Evolutionary conservation across 1,284 basidiomycete genomes (phyloP).

Genomic region (Ceratobasidium sp.): DNA sequence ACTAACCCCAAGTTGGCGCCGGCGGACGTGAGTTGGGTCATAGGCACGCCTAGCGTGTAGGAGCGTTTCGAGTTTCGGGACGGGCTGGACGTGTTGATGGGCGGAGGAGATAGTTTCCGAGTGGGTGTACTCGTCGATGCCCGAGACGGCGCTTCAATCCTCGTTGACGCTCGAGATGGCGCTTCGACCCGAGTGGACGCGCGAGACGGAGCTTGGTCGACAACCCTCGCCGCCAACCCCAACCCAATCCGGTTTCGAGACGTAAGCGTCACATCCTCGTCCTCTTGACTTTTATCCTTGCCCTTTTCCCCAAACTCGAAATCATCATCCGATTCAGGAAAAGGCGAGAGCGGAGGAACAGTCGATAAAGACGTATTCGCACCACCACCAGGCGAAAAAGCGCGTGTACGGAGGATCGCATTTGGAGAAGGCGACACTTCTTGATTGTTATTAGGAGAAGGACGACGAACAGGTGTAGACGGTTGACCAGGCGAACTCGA

Average conservation of each 20-base stretch:
- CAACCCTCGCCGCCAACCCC: background rate
- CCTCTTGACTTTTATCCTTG: conserved; percentile 12
- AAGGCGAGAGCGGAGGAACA: conserved; percentile 39
- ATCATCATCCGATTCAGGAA: conserved; percentile 42
- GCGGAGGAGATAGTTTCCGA: conserved; percentile 14
- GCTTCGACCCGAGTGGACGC: no score
- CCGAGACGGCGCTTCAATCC: background rate
- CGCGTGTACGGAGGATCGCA: conserved; percentile 15
- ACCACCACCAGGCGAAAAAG: conserved; percentile 21
- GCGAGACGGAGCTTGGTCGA: no score
- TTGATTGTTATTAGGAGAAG: background rate
- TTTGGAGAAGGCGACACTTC: conserved; percentile 16
- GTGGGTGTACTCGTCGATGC: conserved; percentile 13
- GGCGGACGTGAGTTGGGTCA: conserved; percentile 32
- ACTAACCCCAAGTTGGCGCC: background rate
- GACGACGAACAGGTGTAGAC: background rate
- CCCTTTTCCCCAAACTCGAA: conserved; percentile 20
- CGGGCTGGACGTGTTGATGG: conserved; percentile 17
- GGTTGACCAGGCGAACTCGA: background rate
- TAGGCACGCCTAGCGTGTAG: conserved; percentile 31
- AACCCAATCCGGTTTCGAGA: background rate
- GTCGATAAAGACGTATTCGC: conserved; percentile 16
- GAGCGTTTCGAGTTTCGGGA: conserved; percentile 27
- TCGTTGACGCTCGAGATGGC: background rate
- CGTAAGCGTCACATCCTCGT: conserved; percentile 34